Conservation (phyloP, 2,329 filamentous ascomycete species). For the Raffaelea arxii region DNA sequence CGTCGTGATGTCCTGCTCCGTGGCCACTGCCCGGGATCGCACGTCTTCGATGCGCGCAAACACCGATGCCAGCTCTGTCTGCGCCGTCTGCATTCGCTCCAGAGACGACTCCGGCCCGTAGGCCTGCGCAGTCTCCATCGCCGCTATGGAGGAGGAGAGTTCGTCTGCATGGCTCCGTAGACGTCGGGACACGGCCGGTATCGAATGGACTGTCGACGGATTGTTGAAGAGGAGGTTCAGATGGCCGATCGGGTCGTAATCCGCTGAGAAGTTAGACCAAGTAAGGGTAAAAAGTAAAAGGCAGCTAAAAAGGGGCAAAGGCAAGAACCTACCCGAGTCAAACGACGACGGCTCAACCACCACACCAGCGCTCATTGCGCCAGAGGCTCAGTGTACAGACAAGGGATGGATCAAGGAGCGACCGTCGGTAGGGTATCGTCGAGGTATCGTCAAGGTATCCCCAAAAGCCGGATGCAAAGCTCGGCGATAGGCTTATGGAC, state of each 20-base stretch:
- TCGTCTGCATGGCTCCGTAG: constrained; percentile 72
- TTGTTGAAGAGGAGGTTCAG: constrained; percentile 91
- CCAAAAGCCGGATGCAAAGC: too few relatives aligned
- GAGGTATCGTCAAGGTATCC: too few relatives aligned
- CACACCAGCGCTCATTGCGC: constrained; percentile 10
- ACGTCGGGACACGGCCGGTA: constrained; percentile 62
- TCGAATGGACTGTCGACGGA: constrained; percentile 71
- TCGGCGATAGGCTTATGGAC: too few relatives aligned
- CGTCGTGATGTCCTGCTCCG: constrained; percentile 89
- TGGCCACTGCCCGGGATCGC: constrained; percentile 77
- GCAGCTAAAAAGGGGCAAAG: neutral
- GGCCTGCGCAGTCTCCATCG: constrained; percentile 67
- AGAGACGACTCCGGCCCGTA: constrained; percentile 81
- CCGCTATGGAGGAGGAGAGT: constrained; percentile 66
- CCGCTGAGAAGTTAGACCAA: constrained; percentile 2
- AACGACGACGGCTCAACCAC: constrained; percentile 10
- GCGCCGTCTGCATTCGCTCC: constrained; percentile 81
- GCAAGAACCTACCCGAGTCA: constrained; percentile 12
- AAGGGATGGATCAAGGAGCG: too few relatives aligned
- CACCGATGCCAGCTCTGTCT: constrained; percentile 77
- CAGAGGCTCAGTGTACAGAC: too few relatives aligned
- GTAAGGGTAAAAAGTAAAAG: neutral
- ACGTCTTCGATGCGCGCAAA: constrained; percentile 95
- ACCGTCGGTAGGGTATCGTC: too few relatives aligned
- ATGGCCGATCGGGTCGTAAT: constrained; percentile 67